These are phyloP conservation scores for Carex scoparia DNA, from an alignment of 176 grass and related monocot species.

Conservation along the genomic window DNA sequence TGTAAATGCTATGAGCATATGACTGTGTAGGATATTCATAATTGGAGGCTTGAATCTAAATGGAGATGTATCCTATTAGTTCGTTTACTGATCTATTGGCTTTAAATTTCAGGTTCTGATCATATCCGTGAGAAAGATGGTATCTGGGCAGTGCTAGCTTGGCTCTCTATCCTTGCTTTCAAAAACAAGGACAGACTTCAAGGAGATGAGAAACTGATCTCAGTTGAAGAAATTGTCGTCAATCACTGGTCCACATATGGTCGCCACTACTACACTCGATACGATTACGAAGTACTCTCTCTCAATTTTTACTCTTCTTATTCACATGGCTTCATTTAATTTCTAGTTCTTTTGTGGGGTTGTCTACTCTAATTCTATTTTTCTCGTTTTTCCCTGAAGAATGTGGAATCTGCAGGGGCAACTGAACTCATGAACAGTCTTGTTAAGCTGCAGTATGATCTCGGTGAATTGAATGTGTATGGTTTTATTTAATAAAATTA, in stretches of 20 bases:
- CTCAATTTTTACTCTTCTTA: not conserved
- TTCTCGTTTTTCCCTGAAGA: slow-evolving; percentile 48
- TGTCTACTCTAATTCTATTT: slow-evolving; percentile 14
- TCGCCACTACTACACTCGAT: slow-evolving; percentile 98
- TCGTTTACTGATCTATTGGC: slow-evolving; percentile 19
- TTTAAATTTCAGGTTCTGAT: slow-evolving; percentile 64
- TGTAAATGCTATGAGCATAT: not conserved
- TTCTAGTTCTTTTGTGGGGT: not conserved
- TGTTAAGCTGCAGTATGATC: slow-evolving; percentile 66
- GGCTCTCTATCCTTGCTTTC: slow-evolving; percentile 96
- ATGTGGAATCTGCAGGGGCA: slow-evolving; percentile 83
- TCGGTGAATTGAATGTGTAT: slow-evolving; percentile 91
- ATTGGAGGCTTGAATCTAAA: not conserved
- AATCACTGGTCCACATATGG: slow-evolving; percentile 92
- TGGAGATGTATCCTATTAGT: not conserved
- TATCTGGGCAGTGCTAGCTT: slow-evolving; percentile 99
- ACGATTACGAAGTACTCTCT: slow-evolving; percentile 82
- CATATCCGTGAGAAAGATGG: slow-evolving; percentile 99
- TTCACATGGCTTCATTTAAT: slow-evolving; percentile 4
- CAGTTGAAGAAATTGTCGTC: slow-evolving; percentile 88
- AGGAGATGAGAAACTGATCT: slow-evolving; percentile 67
- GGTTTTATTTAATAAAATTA: slow-evolving; percentile 12
- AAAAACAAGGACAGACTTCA: slow-evolving; percentile 89
- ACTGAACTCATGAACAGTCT: slow-evolving; percentile 82
- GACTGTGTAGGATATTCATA: not conserved